Evolutionary conservation across 1,284 basidiomycete genomes (phyloP).

Genomic region (Trichosporon sp.): DNA sequence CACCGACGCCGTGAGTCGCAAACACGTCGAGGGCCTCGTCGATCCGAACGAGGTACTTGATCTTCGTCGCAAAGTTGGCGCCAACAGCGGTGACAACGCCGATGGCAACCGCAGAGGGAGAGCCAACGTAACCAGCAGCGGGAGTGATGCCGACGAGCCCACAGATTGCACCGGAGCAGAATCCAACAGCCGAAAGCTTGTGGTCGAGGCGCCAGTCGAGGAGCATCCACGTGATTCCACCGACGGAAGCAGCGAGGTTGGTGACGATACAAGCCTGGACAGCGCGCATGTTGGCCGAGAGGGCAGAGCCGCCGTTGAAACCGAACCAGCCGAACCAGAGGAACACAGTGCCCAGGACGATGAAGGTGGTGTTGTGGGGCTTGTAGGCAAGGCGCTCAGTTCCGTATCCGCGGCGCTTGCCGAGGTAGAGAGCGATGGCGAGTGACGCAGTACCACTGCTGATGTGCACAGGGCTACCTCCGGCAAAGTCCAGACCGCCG

Average conservation of each 20-base stretch:
- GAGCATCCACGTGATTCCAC: conserved; percentile 92
- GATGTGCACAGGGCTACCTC: conserved; percentile 93
- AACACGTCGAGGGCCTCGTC: conserved; percentile 76
- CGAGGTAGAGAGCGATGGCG: conserved; percentile 89
- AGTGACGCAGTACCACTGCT: conserved; percentile 85
- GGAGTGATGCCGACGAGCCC: conserved; percentile 86
- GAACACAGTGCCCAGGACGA: conserved; percentile 87
- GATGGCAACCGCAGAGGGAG: conserved; percentile 77
- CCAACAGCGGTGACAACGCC: conserved; percentile 80
- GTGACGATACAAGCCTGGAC: conserved; percentile 92
- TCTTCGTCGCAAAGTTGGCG: conserved; percentile 94
- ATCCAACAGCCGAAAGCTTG: conserved; percentile 91
- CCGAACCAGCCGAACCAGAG: conserved; percentile 99
- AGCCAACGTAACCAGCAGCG: conserved; percentile 83
- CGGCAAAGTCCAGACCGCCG: conserved; percentile 88
- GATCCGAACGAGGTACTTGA: conserved; percentile 69
- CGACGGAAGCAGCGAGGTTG: conserved; percentile 81
- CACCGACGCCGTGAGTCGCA: conserved; percentile 85
- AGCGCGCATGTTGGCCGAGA: conserved; percentile 80
- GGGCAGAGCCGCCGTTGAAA: conserved; percentile 74
- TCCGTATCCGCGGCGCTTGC: conserved; percentile 84
- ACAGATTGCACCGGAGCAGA: conserved; percentile 91
- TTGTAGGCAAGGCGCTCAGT: conserved; percentile 88
- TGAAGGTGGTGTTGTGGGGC: conserved; percentile 77
- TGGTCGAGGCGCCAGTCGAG: conserved; percentile 89